phyloP scores from a whole-genome alignment of 75 land plant genomes.

The Gnetum montanum region DNA sequence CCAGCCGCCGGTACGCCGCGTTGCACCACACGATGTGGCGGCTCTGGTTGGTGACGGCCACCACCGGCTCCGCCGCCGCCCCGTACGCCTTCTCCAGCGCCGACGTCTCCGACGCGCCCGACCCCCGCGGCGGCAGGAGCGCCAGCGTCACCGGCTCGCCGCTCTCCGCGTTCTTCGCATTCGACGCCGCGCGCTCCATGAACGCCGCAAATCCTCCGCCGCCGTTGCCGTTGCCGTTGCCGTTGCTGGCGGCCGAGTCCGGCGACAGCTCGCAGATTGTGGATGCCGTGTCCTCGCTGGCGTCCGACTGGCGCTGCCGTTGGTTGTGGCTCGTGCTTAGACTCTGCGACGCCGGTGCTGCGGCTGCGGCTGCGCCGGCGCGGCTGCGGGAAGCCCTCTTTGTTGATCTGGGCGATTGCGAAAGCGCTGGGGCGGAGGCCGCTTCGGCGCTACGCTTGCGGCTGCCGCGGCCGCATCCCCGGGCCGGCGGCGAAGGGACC shows the following conservation, averaged over 20 bases:
- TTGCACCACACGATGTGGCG: no score
- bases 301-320: not conserved
- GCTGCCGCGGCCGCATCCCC: not conserved
- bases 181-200: constrained; percentile 7
- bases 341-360: not conserved
- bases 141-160: not conserved
- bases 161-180: not conserved
- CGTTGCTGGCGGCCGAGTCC: not conserved
- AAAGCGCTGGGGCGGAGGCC: not conserved
- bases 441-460: constrained; percentile 4
- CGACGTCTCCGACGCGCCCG: not conserved
- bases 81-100: not conserved
- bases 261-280: not conserved
- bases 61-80: not conserved
- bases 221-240: not conserved
- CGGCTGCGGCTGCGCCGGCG: not conserved
- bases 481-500: not conserved
- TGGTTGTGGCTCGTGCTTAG: not conserved
- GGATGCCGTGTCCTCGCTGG: constrained; percentile 1
- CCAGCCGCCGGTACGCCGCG: no score
- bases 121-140: not conserved
- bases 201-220: not conserved
- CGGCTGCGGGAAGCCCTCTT: constrained; percentile 1
- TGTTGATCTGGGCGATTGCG: not conserved
- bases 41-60: not conserved